Evolutionary conservation across 768 basidiomycete species (phyloP).

Genomic region (Podaxis rugospora): DNA sequence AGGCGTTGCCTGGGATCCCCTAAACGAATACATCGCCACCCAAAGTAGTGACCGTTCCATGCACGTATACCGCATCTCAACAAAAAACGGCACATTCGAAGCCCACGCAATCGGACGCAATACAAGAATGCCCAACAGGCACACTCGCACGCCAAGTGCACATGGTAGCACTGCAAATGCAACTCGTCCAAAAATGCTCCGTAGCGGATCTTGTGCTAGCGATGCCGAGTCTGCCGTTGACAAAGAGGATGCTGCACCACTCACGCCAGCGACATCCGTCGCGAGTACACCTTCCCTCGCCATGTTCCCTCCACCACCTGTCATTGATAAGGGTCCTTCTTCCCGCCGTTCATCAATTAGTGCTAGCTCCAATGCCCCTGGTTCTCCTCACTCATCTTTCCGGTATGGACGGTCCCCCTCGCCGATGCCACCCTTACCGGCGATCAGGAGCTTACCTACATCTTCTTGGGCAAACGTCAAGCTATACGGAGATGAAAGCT

Average conservation of each 20-base stretch:
- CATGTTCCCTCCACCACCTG: constrained; percentile 65
- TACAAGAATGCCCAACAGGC: constrained; percentile 66
- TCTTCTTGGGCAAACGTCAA: constrained; percentile 62
- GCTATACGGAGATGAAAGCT: constrained; percentile 93
- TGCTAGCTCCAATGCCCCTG: constrained; percentile 67
- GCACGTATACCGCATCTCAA: constrained; percentile 85
- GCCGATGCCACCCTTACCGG: constrained; percentile 90
- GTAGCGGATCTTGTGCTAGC: constrained; percentile 69
- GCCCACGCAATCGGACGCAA: constrained; percentile 91
- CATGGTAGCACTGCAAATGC: constrained; percentile 26
- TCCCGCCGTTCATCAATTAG: constrained; percentile 72
- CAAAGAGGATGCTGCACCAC: constrained; percentile 37
- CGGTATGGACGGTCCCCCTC: constrained; percentile 82
- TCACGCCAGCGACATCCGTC: constrained; percentile 67
- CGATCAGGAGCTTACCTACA: constrained; percentile 72
- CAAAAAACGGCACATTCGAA: constrained; percentile 78
- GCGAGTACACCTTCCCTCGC: constrained; percentile 58
- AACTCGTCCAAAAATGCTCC: constrained; percentile 54
- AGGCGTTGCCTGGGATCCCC: constrained; percentile 98
- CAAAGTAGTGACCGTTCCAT: constrained; percentile 96
- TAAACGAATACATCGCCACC: constrained; percentile 96
- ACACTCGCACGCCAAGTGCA: constrained; percentile 66
- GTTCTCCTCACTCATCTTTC: constrained; percentile 59
- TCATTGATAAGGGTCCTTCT: constrained; percentile 34
- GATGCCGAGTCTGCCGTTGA: constrained; percentile 60